phyloP scores from a whole-genome alignment of 352 stramenopile species.

The Pythium dissotocum region DNA sequence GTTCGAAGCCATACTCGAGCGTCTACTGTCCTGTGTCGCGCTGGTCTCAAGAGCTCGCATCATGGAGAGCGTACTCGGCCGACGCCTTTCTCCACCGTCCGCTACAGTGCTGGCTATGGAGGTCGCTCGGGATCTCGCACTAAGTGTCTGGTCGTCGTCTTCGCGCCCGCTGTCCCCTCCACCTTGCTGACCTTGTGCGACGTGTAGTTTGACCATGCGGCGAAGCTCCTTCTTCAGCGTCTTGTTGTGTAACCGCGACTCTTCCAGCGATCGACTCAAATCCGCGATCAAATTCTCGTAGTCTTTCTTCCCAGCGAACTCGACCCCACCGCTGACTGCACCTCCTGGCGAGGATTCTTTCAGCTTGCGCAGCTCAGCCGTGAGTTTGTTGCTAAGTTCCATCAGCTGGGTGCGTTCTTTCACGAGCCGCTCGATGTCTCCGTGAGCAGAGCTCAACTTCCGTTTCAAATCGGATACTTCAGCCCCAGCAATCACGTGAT shows the following conservation, averaged over 20 bases:
- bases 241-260: conserved; percentile 71
- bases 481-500: conserved; percentile 30
- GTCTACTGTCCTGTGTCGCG: conserved; percentile 13
- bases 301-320: conserved; percentile 68
- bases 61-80: conserved; percentile 66
- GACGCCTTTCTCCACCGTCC: conserved; percentile 20
- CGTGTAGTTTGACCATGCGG: conserved; percentile 67
- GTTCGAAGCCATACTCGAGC: conserved; percentile 28
- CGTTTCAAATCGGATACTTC: conserved; percentile 44
- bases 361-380: conserved; percentile 52
- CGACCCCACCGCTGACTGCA: conserved; percentile 9
- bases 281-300: conserved; percentile 73
- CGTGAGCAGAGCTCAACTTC: conserved; percentile 46
- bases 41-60: conserved; percentile 49
- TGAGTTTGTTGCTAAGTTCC: conserved; percentile 81
- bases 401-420: conserved; percentile 72
- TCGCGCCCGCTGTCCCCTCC: conserved; percentile 5
- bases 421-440: conserved; percentile 65
- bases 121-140: conserved; percentile 5
- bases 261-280: conserved; percentile 68
- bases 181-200: conserved; percentile 35
- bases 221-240: conserved; percentile 83
- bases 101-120: conserved; percentile 27
- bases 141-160: neutral
- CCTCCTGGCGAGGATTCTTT: conserved; percentile 21